phyloP scores from a whole-genome alignment of 2,329 filamentous ascomycete genomes.

The Paraconiothyrium brasiliense region DNA sequence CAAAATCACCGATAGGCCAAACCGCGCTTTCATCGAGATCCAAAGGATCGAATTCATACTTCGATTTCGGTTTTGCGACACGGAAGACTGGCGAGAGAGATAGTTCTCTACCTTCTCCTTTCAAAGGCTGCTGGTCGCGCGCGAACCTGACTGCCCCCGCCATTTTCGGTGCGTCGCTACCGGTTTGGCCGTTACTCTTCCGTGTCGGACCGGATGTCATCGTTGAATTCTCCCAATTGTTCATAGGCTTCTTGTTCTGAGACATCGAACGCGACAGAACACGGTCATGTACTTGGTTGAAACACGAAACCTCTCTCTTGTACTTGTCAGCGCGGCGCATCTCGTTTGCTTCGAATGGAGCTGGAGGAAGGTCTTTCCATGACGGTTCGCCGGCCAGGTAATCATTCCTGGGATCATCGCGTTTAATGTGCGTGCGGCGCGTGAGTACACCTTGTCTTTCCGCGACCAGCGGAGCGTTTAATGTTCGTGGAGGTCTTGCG shows the following conservation, averaged over 20 bases:
- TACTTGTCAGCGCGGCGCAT: conserved; percentile 10
- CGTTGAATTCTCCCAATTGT: neutral
- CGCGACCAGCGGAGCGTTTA: neutral
- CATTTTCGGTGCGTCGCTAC: neutral
- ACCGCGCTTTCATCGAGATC: neutral
- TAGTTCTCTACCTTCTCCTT: neutral
- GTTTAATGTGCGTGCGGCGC: neutral
- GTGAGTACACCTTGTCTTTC: too few species aligned
- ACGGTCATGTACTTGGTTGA: neutral
- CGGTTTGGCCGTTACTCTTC: neutral
- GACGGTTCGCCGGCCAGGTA: neutral
- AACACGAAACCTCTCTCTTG: neutral
- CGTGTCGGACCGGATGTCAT: neutral
- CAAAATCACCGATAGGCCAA: neutral
- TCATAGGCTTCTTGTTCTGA: neutral
- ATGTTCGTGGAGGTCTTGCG: neutral
- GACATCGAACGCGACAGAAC: neutral
- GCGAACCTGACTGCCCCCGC: neutral
- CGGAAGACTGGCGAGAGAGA: conserved; percentile 6
- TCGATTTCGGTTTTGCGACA: neutral
- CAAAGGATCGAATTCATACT: neutral
- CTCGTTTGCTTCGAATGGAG: conserved; percentile 12
- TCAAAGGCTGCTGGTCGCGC: neutral
- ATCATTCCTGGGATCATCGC: neutral
- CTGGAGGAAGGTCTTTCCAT: neutral